phyloP scores from a whole-genome alignment of 192 early-diverging fungal genomes.

The Coemansia reversa region DNA sequence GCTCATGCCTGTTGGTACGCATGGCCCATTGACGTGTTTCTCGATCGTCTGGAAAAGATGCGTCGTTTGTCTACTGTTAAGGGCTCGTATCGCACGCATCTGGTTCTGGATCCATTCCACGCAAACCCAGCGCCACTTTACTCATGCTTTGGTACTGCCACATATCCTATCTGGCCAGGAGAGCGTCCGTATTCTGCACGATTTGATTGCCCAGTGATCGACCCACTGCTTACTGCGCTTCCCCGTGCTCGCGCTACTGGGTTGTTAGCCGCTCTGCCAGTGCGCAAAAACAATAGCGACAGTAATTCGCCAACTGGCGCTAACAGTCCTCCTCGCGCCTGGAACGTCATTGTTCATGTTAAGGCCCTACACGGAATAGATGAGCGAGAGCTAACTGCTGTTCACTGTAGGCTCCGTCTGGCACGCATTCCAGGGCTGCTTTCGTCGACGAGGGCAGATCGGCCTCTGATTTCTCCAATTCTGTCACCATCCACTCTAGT shows the following conservation, averaged over 20 bases:
- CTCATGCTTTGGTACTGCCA: slow-evolving; percentile 43
- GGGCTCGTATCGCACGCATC: slow-evolving; percentile 38
- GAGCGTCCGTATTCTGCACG: slow-evolving; percentile 34
- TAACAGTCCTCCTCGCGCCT: slow-evolving; percentile 4
- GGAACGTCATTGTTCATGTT: slow-evolving; percentile 46
- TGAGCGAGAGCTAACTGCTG: slow-evolving; percentile 31
- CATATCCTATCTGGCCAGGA: slow-evolving; percentile 46
- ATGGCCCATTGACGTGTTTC: slow-evolving; percentile 66
- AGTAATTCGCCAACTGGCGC: too few relatives aligned
- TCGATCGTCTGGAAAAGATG: slow-evolving; percentile 66
- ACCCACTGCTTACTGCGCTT: slow-evolving; percentile 39
- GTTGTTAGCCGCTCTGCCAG: slow-evolving; percentile 37
- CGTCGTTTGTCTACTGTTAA: slow-evolving; percentile 58
- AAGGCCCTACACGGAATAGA: slow-evolving; percentile 27
- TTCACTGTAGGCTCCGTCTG: slow-evolving; percentile 48
- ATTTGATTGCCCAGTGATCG: slow-evolving; percentile 13
- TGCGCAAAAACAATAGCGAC: slow-evolving; percentile 2
- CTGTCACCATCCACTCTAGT: neutral
- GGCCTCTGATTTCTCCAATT: slow-evolving; percentile 16
- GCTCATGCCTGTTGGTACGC: slow-evolving; percentile 54
- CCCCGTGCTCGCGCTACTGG: slow-evolving; percentile 32
- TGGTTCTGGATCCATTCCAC: slow-evolving; percentile 42
- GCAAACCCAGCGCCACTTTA: slow-evolving; percentile 28
- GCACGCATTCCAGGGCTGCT: slow-evolving; percentile 29
- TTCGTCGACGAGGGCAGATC: slow-evolving; percentile 2